A percentile compares a stretch with the other conserved stretches of the same genome.
Conservation (phyloP, 768 basidiomycete species). For the Boletus tylopilopsis region DNA sequence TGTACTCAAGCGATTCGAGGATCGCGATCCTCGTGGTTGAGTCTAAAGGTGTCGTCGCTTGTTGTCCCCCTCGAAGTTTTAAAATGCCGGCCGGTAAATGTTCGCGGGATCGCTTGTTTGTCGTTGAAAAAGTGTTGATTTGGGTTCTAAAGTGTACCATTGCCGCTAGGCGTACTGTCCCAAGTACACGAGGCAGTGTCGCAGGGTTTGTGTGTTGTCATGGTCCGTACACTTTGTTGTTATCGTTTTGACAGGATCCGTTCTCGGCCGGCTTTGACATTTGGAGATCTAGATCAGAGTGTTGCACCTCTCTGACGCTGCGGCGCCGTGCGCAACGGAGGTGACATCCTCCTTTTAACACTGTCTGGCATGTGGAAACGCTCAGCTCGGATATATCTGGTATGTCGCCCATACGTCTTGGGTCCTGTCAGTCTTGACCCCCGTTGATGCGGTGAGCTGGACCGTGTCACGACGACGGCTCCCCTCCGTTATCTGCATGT, state of each 20-base stretch:
- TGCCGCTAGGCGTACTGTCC: background rate
- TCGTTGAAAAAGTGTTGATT: background rate
- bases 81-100: slow-evolving; percentile 26
- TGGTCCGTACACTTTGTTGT: background rate
- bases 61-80: slow-evolving; percentile 10
- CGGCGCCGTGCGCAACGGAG: slow-evolving; percentile 11
- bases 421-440: background rate
- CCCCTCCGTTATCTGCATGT: too few relatives aligned
- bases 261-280: background rate
- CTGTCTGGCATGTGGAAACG: background rate
- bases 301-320: slow-evolving; percentile 11
- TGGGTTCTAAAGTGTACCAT: background rate
- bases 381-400: background rate
- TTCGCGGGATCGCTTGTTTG: slow-evolving; percentile 31
- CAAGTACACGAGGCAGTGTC: background rate
- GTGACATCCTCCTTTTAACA: background rate
- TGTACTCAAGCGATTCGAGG: slow-evolving; percentile 28
- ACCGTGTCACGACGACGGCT: background rate
- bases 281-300: slow-evolving; percentile 8
- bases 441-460: background rate
- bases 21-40: slow-evolving; percentile 24
- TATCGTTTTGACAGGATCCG: slow-evolving; percentile 1
- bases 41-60: slow-evolving; percentile 29
- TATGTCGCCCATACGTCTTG: background rate
- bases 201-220: background rate